Conservation (phyloP, 495 filamentous ascomycete genomes). For the Alectoria sarmentosa region DNA sequence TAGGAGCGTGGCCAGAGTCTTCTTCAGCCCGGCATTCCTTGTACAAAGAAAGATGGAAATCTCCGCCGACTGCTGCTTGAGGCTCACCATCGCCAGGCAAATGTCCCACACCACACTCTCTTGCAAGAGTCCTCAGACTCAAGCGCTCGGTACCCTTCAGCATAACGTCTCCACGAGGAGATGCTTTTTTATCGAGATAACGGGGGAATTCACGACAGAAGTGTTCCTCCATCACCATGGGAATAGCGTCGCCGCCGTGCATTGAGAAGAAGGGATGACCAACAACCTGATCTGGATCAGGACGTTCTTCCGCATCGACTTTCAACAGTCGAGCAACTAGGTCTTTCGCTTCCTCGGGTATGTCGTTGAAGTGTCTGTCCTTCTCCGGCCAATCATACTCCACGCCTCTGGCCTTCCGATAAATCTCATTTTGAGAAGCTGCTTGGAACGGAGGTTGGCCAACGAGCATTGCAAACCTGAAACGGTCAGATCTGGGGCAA, state of each 20-base stretch:
- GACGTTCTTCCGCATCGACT: conserved; percentile 63
- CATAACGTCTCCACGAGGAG: conserved; percentile 45
- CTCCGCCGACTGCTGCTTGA: conserved; percentile 26
- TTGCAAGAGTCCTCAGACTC: conserved; percentile 43
- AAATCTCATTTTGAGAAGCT: conserved; percentile 78
- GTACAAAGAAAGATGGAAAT: conserved; percentile 42
- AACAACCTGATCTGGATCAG: conserved; percentile 73
- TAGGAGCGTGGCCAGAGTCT: conserved; percentile 57
- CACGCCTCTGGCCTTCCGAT: conserved; percentile 62
- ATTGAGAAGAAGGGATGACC: conserved; percentile 75
- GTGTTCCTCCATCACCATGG: conserved; percentile 38
- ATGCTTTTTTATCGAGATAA: conserved; percentile 36
- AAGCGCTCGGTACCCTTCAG: conserved; percentile 37
- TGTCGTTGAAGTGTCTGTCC: conserved; percentile 32
- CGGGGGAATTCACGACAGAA: conserved; percentile 38
- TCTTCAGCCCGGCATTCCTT: conserved; percentile 65
- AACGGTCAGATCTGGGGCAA: conserved; percentile 19
- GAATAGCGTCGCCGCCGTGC: conserved; percentile 46
- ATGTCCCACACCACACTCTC: conserved; percentile 44
- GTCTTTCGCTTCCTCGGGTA: conserved; percentile 61
- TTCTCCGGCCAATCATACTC: conserved; percentile 74
- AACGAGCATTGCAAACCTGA: conserved; percentile 77
- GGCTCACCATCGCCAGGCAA: conserved; percentile 16
- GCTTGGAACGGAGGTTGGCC: conserved; percentile 88
- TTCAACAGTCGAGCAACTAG: conserved; percentile 68